These are phyloP conservation scores for Epichloe sp. DNA, from an alignment of 2,329 filamentous ascomycete species.

Conservation along the genomic window DNA sequence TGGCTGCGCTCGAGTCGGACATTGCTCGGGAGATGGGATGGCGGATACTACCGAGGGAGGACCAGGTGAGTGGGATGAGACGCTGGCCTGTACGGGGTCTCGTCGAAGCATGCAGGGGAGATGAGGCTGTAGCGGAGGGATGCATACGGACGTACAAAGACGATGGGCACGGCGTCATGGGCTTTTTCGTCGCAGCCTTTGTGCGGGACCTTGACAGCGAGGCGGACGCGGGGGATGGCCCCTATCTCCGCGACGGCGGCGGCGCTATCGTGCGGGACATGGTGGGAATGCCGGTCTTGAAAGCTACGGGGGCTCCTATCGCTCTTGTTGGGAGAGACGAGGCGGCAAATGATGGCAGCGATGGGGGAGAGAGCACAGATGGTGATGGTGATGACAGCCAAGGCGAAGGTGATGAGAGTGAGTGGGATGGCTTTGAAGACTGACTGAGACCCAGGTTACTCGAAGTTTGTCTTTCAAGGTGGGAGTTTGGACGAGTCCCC, in stretches of 20 bases:
- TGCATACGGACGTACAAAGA: conserved; percentile 75
- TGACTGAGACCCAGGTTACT: not conserved
- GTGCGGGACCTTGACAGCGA: conserved; percentile 24
- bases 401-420: conserved; percentile 3
- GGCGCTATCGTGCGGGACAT: conserved; percentile 36
- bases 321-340: conserved; percentile 12
- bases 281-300: conserved; percentile 25
- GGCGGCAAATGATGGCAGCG: conserved; percentile 8
- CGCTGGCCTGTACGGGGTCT: conserved; percentile 60
- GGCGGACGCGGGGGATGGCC: conserved; percentile 24
- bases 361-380: conserved; percentile 7
- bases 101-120: conserved; percentile 32
- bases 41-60: conserved; percentile 56
- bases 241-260: conserved; percentile 40
- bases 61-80: conserved; percentile 65
- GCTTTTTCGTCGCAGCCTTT: conserved; percentile 91
- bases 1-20: conserved; percentile 53
- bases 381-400: conserved; percentile 7
- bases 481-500: too few relatives aligned
- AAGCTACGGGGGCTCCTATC: conserved; percentile 21
- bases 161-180: conserved; percentile 75
- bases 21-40: conserved; percentile 58
- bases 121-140: conserved; percentile 48
- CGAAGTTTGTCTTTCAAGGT: too few relatives aligned
- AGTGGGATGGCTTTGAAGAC: conserved; percentile 9